A percentile compares a stretch with the other conserved stretches of the same genome.
Evolutionary conservation across 148 eudicot species (phyloP).

Genomic region (Arctostaphylos glauca): DNA sequence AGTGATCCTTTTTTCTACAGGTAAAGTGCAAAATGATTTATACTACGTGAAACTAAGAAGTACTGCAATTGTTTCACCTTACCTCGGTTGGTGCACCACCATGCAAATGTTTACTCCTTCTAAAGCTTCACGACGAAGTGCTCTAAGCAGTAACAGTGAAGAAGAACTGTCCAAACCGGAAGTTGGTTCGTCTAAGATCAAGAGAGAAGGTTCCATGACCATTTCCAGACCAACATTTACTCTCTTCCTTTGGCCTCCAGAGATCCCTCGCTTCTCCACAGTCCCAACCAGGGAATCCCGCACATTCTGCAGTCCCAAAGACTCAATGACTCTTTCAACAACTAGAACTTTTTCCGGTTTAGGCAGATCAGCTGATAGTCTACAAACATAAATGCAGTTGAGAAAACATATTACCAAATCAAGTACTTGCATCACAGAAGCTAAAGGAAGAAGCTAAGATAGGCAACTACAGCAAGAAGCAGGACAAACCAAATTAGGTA

Average conservation of each 20-base stretch:
- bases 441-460: slow-evolving; percentile 6
- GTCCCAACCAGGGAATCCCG: slow-evolving; percentile 79
- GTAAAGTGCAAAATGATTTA: not conserved
- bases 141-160: slow-evolving; percentile 64
- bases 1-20: not conserved
- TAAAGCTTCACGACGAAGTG: slow-evolving; percentile 86
- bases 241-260: slow-evolving; percentile 84
- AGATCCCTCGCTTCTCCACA: slow-evolving; percentile 82
- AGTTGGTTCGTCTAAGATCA: slow-evolving; percentile 82
- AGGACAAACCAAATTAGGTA: not conserved
- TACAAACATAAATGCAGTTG: slow-evolving; percentile 16
- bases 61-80: not conserved
- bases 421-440: not conserved
- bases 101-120: slow-evolving; percentile 84
- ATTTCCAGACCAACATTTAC: slow-evolving; percentile 85
- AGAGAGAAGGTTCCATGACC: slow-evolving; percentile 86
- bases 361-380: slow-evolving; percentile 59
- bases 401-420: not conserved
- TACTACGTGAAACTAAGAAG: not conserved
- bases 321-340: slow-evolving; percentile 71
- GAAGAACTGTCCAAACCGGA: slow-evolving; percentile 88
- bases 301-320: slow-evolving; percentile 62
- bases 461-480: not conserved
- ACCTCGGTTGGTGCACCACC: slow-evolving; percentile 94
- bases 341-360: slow-evolving; percentile 73